Percentiles rank a stretch among this genome's conserved stretches.
Evolutionary conservation across 225 moss, liverwort and hornwort species (phyloP).

Genomic region (Lunularia cruciata): DNA sequence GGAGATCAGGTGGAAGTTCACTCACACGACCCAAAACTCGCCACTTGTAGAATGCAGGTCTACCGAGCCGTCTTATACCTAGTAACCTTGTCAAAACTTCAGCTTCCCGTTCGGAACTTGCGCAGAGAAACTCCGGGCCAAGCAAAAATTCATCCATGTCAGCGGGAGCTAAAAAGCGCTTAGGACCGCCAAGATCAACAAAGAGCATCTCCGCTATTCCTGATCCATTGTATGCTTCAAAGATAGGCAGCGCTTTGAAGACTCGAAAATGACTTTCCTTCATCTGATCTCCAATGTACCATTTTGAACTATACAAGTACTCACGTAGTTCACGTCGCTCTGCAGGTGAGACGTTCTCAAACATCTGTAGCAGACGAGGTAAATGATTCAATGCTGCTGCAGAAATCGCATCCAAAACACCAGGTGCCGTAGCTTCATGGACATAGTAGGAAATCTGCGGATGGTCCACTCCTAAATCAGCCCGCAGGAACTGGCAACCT

Average conservation of each 20-base stretch:
- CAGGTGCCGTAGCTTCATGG: constrained; percentile 64
- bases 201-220: constrained; percentile 43
- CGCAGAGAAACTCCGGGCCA: constrained; percentile 62
- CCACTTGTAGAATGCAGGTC: constrained; percentile 80
- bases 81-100: constrained; percentile 72
- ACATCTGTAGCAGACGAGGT: constrained; percentile 36
- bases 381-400: constrained; percentile 47
- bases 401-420: constrained; percentile 62
- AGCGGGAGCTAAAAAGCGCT: constrained; percentile 67
- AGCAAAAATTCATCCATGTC: constrained; percentile 64
- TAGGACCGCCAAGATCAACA: constrained; percentile 69
- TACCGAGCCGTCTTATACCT: constrained; percentile 63
- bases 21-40: constrained; percentile 74
- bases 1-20: constrained; percentile 62
- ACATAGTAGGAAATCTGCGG: constrained; percentile 56
- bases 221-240: constrained; percentile 66
- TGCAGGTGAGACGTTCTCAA: constrained; percentile 48
- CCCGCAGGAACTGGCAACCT: constrained; percentile 58
- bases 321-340: constrained; percentile 74
- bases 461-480: constrained; percentile 62
- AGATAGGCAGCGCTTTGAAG: constrained; percentile 65
- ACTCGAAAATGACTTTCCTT: constrained; percentile 56
- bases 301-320: constrained; percentile 59
- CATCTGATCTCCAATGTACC: constrained; percentile 75
- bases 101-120: constrained; percentile 68